These are phyloP conservation scores for Meyerozyma elateridarum DNA, from an alignment of 1,139 yeast species.

Conservation along the genomic window DNA sequence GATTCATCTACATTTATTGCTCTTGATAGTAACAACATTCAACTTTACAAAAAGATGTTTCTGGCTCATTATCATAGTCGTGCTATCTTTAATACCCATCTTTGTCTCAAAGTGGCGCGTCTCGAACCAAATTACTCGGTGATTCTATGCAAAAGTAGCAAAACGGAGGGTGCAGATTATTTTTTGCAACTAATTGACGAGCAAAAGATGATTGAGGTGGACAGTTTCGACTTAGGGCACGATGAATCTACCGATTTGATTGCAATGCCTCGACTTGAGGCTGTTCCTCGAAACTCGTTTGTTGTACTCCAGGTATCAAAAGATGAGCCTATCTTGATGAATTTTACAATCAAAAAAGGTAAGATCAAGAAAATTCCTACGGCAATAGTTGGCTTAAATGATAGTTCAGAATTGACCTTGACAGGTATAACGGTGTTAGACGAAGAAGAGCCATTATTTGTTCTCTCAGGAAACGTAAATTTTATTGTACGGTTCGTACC, in stretches of 20 bases:
- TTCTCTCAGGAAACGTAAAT: constrained; percentile 7
- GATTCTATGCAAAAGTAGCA: neutral
- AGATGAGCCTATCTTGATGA: neutral
- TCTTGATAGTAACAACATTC: too few relatives aligned
- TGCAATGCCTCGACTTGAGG: neutral
- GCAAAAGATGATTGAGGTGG: neutral
- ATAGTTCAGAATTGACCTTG: constrained; percentile 1
- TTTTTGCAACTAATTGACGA: neutral
- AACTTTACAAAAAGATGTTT: neutral
- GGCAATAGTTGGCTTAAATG: neutral
- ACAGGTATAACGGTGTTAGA: constrained; percentile 6
- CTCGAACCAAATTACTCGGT: neutral
- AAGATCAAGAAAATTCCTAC: neutral
- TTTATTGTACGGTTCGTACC: constrained; percentile 5
- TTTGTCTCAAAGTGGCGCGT: neutral
- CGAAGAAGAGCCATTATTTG: constrained; percentile 6
- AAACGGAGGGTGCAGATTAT: neutral
- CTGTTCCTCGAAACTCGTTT: neutral
- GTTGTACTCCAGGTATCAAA: neutral
- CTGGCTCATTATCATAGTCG: too few relatives aligned
- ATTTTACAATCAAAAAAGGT: neutral
- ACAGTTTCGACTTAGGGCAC: neutral
- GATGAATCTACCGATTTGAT: neutral
- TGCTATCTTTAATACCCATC: neutral
- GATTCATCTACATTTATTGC: too few relatives aligned